A percentile compares a stretch with the other conserved stretches of the same genome.
Evolutionary conservation across 306 rosid species (phyloP).

Genomic region (Aeschynomene evenia): DNA sequence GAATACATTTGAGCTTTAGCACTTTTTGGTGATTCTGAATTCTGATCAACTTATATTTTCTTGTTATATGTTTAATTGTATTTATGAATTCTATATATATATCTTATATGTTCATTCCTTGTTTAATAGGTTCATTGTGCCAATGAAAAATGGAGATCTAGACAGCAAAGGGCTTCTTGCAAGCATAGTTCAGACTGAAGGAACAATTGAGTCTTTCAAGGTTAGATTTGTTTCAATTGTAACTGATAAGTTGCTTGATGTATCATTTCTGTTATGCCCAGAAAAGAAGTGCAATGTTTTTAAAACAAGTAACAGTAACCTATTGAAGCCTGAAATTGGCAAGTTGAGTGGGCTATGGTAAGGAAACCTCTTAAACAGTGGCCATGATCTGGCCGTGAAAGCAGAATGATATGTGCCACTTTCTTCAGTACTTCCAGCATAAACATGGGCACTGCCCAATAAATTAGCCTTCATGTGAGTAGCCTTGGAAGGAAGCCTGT

Average conservation of each 20-base stretch:
- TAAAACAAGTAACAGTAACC: background rate
- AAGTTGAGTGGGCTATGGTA: background rate
- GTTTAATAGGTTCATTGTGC: constrained; percentile 67
- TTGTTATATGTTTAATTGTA: constrained; percentile 1
- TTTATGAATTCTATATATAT: background rate
- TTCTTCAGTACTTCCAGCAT: background rate
- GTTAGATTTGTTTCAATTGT: constrained; percentile 41
- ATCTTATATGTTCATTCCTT: constrained; percentile 6
- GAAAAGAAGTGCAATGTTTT: background rate
- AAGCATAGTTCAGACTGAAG: constrained; percentile 60
- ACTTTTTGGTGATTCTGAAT: constrained; percentile 2
- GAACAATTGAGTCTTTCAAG: constrained; percentile 84
- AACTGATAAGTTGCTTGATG: constrained; percentile 9
- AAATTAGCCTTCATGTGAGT: background rate
- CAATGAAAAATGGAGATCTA: constrained; percentile 86
- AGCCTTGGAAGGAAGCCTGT: background rate
- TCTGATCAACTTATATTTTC: background rate
- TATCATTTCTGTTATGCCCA: background rate
- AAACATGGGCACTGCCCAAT: background rate
- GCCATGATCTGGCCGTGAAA: background rate
- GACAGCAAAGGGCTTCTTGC: constrained; percentile 84
- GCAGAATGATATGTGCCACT: background rate
- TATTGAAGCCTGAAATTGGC: background rate
- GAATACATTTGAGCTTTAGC: constrained; percentile 14
- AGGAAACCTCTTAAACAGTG: background rate